Conservation (phyloP, 371 early-diverging fungal species). For the Mortierella sp. region DNA sequence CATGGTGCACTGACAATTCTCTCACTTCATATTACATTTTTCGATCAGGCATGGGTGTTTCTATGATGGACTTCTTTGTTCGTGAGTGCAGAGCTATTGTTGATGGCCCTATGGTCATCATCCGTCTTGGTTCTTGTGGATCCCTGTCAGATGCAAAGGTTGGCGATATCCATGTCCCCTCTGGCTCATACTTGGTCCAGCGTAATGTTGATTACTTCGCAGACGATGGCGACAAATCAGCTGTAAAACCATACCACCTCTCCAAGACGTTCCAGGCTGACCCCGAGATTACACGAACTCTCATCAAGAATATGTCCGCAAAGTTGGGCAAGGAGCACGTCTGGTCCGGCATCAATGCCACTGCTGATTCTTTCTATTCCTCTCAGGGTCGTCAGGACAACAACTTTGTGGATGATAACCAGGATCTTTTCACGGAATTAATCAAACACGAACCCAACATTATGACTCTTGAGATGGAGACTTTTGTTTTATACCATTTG, state of each 20-base stretch:
- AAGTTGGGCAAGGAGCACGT: slow-evolving; percentile 69
- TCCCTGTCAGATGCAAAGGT: slow-evolving; percentile 69
- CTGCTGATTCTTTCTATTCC: slow-evolving; percentile 93
- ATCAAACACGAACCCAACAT: slow-evolving; percentile 66
- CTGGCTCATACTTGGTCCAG: slow-evolving; percentile 76
- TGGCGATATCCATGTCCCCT: slow-evolving; percentile 85
- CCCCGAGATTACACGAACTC: slow-evolving; percentile 61
- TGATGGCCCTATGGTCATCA: slow-evolving; percentile 84
- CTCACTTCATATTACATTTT: background rate
- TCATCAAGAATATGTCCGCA: slow-evolving; percentile 58
- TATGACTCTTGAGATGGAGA: slow-evolving; percentile 93
- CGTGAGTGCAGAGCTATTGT: slow-evolving; percentile 91
- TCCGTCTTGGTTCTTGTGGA: slow-evolving; percentile 95
- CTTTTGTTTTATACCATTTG: slow-evolving; percentile 87
- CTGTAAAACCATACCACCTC: slow-evolving; percentile 73
- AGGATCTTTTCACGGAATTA: slow-evolving; percentile 66
- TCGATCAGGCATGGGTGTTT: slow-evolving; percentile 73
- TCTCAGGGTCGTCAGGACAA: slow-evolving; percentile 87
- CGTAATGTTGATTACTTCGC: slow-evolving; percentile 87
- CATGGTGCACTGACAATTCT: background rate
- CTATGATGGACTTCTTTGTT: slow-evolving; percentile 96
- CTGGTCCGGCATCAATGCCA: slow-evolving; percentile 81
- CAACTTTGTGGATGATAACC: slow-evolving; percentile 87
- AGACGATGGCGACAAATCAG: slow-evolving; percentile 38
- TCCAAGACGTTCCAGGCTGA: slow-evolving; percentile 77